Evolutionary conservation across 805 yeast species (phyloP), one percentile per base, ranked within the genome.

Genomic region (Tetrapisispora fleetii): DNA sequence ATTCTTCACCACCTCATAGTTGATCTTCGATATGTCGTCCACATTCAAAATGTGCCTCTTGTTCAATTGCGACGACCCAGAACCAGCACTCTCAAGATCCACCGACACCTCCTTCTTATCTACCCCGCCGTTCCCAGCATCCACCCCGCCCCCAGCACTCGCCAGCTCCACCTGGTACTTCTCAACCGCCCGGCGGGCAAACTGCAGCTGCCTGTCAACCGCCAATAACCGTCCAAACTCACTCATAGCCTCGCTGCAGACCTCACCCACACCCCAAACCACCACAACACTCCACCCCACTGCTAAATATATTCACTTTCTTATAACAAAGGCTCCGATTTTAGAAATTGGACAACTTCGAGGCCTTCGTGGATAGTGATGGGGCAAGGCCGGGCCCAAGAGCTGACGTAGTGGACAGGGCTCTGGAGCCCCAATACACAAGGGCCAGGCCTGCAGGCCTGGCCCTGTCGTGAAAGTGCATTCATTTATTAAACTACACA

Each of bases 1-100:
- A 35, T 56, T 62, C 47, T 59, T 63, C 19, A 65, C 57, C 59
- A 61, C 57, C 48, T 65, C 69, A 46, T 65, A 65, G 50, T 63
- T 65, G 19, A 65, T 63, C 49, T 55, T 57, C 13, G 65, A 57
- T n/a, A 58, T 57, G 43, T 63, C 65, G 43, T 65, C 69, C 1
- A 65, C 64, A 24, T 53, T 54, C 14, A 65, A 46, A 8, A 64
- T 64, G 46, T 64, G 67, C 40, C 67, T 52, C 43, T 60, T 65
- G 44, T 43, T 45, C 32, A 33, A 14, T 46, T 35, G 27, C 16
- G 21, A 37, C 43, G 37, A 50, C 22, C 48, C 50, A 21, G 45
- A 40, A 13, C 38, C 28, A 6, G 22, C n/a, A 21, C 41, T 22
- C 8, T 38, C 41, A 16, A 16, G 4, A 4, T 38, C 41, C 18